A percentile compares a stretch with the other conserved stretches of the same genome.
phyloP scores from a whole-genome alignment of 345 rosid genomes.

The Limnanthes douglasii region DNA sequence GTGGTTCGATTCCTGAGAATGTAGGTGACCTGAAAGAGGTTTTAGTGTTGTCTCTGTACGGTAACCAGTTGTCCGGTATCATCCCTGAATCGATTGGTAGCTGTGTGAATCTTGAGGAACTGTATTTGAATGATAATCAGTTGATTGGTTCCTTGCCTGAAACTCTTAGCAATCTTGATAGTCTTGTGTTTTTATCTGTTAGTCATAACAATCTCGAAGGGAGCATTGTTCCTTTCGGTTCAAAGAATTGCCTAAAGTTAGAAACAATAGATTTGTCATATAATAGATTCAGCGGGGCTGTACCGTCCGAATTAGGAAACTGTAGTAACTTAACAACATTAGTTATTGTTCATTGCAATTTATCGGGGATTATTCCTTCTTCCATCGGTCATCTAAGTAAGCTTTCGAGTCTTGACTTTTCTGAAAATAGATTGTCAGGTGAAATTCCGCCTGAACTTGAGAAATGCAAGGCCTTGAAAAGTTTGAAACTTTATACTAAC shows the following conservation, averaged over 20 bases:
- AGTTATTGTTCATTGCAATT: constrained; percentile 24
- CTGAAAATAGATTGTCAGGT: constrained; percentile 54
- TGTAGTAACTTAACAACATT: constrained; percentile 33
- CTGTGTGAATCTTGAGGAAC: constrained; percentile 27
- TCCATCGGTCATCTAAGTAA: constrained; percentile 37
- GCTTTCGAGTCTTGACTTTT: constrained; percentile 35
- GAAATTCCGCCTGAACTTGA: constrained; percentile 56
- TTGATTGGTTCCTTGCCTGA: constrained; percentile 44
- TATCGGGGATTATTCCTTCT: constrained; percentile 51
- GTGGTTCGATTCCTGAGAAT: constrained; percentile 46
- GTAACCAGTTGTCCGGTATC: constrained; percentile 41
- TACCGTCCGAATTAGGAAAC: constrained; percentile 43
- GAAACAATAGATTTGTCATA: constrained; percentile 32
- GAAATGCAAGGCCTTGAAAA: constrained; percentile 39
- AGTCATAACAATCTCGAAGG: constrained; percentile 32
- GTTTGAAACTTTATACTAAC: constrained; percentile 27
- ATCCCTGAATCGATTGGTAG: constrained; percentile 56
- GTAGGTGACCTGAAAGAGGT: constrained; percentile 32
- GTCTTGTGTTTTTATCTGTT: constrained; percentile 28
- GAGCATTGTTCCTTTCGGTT: constrained; percentile 30
- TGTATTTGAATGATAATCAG: constrained; percentile 28
- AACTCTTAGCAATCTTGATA: constrained; percentile 35
- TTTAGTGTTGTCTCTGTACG: constrained; percentile 15
- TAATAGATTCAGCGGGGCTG: constrained; percentile 38
- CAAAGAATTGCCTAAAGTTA: constrained; percentile 30